phyloP scores from a whole-genome alignment of 2,329 filamentous ascomycete species.

The Xenosphaeropsis pyriputrescens region DNA sequence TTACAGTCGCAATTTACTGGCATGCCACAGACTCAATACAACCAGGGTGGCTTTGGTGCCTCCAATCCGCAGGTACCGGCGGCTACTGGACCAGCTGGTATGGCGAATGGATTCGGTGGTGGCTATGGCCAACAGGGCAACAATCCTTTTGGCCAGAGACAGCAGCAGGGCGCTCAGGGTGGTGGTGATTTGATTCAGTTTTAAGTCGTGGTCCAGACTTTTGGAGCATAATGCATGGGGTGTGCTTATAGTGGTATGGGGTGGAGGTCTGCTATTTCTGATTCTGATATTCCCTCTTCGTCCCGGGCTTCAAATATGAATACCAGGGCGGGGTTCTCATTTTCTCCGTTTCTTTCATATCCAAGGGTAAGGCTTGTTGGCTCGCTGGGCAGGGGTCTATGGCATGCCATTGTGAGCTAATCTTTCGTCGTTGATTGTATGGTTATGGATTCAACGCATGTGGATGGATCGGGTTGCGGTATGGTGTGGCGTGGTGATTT shows the following conservation, averaged over 20 bases:
- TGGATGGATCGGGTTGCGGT: too few relatives aligned
- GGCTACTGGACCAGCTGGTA: constrained; percentile 39
- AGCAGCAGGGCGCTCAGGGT: constrained; percentile 26
- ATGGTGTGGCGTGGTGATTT: too few relatives aligned
- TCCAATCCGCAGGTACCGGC: constrained; percentile 29
- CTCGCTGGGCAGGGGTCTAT: too few relatives aligned
- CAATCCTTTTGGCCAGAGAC: constrained; percentile 39
- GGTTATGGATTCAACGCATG: too few relatives aligned
- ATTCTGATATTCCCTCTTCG: not conserved
- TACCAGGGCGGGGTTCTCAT: too few relatives aligned
- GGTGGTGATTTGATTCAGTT: constrained; percentile 50
- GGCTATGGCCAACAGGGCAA: constrained; percentile 24
- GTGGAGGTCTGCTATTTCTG: not conserved
- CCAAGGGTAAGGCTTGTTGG: too few relatives aligned
- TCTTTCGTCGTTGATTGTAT: too few relatives aligned
- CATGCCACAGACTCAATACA: constrained; percentile 45
- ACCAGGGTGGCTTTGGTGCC: constrained; percentile 10
- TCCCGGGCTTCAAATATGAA: not conserved
- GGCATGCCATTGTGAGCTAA: too few relatives aligned
- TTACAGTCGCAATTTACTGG: constrained; percentile 72
- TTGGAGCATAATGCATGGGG: not conserved
- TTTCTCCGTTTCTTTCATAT: too few relatives aligned
- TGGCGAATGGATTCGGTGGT: constrained; percentile 30
- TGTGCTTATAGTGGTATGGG: too few relatives aligned
- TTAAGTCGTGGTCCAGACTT: constrained; percentile 18